phyloP scores from a whole-genome alignment of 2,329 filamentous ascomycete genomes.

The Dendryphion nanum region DNA sequence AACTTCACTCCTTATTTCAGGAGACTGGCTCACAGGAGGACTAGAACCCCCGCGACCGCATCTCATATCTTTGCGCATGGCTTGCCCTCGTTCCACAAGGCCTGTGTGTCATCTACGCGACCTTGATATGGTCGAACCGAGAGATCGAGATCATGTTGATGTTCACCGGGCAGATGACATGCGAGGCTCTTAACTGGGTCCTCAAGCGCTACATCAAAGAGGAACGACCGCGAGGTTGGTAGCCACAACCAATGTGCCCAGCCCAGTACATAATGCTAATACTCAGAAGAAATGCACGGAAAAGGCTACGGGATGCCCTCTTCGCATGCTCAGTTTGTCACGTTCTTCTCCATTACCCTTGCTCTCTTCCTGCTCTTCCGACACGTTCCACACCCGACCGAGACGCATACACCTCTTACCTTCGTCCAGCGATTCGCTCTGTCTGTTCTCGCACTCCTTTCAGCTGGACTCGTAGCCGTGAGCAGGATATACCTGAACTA shows the following conservation, averaged over 20 bases:
- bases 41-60: conserved; percentile 78
- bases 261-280: conserved; percentile 7
- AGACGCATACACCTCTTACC: conserved; percentile 56
- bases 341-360: conserved; percentile 85
- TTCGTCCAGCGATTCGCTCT: conserved; percentile 60
- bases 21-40: conserved; percentile 16
- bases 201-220: conserved; percentile 92
- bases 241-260: background rate
- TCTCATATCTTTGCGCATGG: conserved; percentile 89
- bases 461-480: conserved; percentile 60
- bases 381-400: conserved; percentile 54
- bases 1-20: conserved; percentile 1
- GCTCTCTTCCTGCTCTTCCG: conserved; percentile 80
- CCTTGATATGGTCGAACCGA: conserved; percentile 85
- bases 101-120: conserved; percentile 84
- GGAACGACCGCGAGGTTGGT: conserved; percentile 73
- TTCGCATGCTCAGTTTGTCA: conserved; percentile 92
- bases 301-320: conserved; percentile 98
- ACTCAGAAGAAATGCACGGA: conserved; percentile 63
- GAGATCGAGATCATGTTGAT: conserved; percentile 87
- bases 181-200: conserved; percentile 85
- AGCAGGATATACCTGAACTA: conserved; percentile 91
- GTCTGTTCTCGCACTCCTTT: conserved; percentile 40
- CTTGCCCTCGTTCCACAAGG: conserved; percentile 92
- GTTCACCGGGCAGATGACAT: conserved; percentile 87